Percentiles rank a stretch among this genome's conserved stretches.
Evolutionary conservation across 352 stramenopile species (phyloP).

Genomic region (Globisporangium ultimum): DNA sequence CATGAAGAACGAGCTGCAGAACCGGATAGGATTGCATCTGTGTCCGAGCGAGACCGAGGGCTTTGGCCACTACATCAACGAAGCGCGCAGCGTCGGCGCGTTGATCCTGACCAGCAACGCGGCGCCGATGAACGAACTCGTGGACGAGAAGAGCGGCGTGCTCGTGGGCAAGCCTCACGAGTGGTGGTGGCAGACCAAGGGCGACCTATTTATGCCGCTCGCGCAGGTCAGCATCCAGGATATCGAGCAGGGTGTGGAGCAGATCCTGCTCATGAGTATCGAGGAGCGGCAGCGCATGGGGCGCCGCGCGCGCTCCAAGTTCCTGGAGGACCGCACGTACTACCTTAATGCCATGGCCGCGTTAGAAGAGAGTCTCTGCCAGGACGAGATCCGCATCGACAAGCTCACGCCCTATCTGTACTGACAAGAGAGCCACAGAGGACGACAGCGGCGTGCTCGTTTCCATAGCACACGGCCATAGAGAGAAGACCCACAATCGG

Average conservation of each 20-base stretch:
- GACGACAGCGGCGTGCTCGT: too few relatives aligned
- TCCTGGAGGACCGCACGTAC: constrained; percentile 74
- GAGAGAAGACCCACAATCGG: too few relatives aligned
- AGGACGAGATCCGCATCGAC: constrained; percentile 76
- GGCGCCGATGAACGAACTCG: constrained; percentile 82
- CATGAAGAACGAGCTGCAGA: constrained; percentile 65
- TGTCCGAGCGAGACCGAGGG: constrained; percentile 76
- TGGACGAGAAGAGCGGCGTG: constrained; percentile 68
- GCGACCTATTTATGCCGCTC: constrained; percentile 82
- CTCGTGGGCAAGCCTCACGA: constrained; percentile 48
- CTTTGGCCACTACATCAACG: constrained; percentile 87
- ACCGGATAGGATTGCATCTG: constrained; percentile 71
- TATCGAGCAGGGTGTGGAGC: constrained; percentile 65
- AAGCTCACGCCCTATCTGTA: constrained; percentile 77
- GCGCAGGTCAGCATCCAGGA: constrained; percentile 54
- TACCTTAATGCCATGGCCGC: constrained; percentile 81
- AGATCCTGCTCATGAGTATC: constrained; percentile 66
- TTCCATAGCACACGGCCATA: too few relatives aligned
- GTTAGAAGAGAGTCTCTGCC: constrained; percentile 72
- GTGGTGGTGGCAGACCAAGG: constrained; percentile 84
- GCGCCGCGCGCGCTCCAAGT: constrained; percentile 58
- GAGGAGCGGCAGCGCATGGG: constrained; percentile 76
- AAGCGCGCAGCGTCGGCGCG: constrained; percentile 67
- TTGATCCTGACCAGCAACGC: constrained; percentile 78
- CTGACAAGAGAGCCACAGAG: constrained; percentile 18